Evolutionary conservation across 2,329 filamentous ascomycete genomes (phyloP).

Genomic region (Alternaria sp.): DNA sequence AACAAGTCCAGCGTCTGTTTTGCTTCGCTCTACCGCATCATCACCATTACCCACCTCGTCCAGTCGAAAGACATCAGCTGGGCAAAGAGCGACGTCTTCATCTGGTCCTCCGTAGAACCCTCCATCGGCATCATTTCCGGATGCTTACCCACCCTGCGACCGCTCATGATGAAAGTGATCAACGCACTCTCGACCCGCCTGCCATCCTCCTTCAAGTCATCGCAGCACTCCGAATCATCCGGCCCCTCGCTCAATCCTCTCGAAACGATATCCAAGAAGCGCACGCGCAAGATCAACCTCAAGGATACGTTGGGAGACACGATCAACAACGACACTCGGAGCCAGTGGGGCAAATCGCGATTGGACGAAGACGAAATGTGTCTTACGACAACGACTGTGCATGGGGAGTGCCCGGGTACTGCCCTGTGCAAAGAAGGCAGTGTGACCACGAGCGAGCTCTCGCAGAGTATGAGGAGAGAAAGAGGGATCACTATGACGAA

Average conservation of each 20-base stretch:
- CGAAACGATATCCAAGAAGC: constrained; percentile 32
- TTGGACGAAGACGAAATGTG: constrained; percentile 33
- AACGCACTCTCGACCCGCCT: constrained; percentile 15
- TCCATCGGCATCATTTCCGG: constrained; percentile 36
- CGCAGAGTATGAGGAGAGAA: not conserved
- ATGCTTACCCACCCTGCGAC: constrained; percentile 32
- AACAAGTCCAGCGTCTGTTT: constrained; percentile 18
- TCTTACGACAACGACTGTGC: constrained; percentile 23
- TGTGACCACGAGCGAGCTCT: not conserved
- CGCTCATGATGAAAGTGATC: constrained; percentile 22
- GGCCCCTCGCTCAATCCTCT: constrained; percentile 16
- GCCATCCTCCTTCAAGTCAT: constrained; percentile 17
- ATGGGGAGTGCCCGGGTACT: constrained; percentile 1
- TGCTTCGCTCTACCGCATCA: constrained; percentile 36
- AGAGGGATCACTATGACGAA: constrained; percentile 24
- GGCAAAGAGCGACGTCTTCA: constrained; percentile 38
- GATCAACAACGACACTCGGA: constrained; percentile 5
- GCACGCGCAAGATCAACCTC: constrained; percentile 25
- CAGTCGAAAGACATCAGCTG: constrained; percentile 30
- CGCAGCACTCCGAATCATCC: constrained; percentile 5
- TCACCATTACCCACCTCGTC: constrained; percentile 29
- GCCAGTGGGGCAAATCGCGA: constrained; percentile 17
- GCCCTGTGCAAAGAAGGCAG: not conserved
- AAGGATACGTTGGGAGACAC: constrained; percentile 22
- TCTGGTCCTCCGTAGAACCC: constrained; percentile 35